A percentile compares a stretch with the other conserved stretches of the same genome.
These are phyloP conservation scores for Aureobasidium subglaciale DNA, from an alignment of 2,329 filamentous ascomycete genomes.

Conservation along the genomic window DNA sequence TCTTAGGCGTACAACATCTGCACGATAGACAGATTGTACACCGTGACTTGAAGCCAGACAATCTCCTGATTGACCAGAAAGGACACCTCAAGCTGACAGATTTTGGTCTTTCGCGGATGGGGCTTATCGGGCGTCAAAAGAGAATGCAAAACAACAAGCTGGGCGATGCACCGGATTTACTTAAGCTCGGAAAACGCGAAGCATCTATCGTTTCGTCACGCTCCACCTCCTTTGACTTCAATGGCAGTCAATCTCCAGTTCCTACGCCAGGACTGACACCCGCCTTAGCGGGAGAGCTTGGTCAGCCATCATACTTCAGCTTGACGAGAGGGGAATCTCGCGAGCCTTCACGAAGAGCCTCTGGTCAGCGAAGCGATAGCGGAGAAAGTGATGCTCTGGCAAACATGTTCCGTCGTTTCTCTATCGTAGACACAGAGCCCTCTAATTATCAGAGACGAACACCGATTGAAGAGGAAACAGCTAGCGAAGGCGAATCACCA, in stretches of 20 bases:
- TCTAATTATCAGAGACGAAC: conserved; percentile 41
- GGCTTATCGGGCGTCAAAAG: conserved; percentile 91
- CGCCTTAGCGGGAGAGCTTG: conserved; percentile 58
- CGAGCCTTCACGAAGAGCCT: conserved; percentile 61
- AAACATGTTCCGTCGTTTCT: conserved; percentile 72
- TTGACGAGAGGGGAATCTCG: conserved; percentile 52
- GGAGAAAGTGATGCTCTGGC: conserved; percentile 80
- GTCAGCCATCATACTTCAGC: conserved; percentile 90
- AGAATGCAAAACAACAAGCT: conserved; percentile 71
- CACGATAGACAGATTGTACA: conserved; percentile 94
- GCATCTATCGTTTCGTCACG: conserved; percentile 83
- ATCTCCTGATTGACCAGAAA: conserved; percentile 91
- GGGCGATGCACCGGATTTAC: conserved; percentile 80
- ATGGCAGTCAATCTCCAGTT: conserved; percentile 69
- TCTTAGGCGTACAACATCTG: conserved; percentile 92
- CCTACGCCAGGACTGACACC: conserved; percentile 84
- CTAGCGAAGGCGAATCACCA: conserved; percentile 63
- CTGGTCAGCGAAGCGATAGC: conserved; percentile 84
- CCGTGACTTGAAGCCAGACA: conserved; percentile 93
- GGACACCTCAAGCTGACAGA: conserved; percentile 96
- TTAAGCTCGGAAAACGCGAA: conserved; percentile 79
- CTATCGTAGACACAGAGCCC: conserved; percentile 41
- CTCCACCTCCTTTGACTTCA: conserved; percentile 87
- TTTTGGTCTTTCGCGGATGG: conserved; percentile 96
- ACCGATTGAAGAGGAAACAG: conserved; percentile 67